Base-by-base conservation (phyloP, 2,329 filamentous ascomycete species). In the Phyllachora maydis region DNA sequence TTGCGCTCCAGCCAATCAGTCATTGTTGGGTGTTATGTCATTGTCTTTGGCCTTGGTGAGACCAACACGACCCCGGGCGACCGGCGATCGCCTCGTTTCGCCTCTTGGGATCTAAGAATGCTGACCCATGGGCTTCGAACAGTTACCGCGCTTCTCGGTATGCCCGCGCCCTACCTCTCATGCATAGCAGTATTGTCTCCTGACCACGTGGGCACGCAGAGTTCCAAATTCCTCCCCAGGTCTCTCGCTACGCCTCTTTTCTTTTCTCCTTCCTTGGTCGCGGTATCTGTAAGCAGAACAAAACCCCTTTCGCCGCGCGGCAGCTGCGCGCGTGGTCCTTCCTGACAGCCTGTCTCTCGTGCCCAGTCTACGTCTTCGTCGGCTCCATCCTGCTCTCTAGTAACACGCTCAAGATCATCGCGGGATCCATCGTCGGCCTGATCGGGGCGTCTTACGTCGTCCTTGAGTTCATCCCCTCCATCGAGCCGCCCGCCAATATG, bases 261-360 rank as follows among this genome's bases (percentile, higher is more conserved):
- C 72, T 95, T 51, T 95, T 95, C 60, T 91, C 79, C 28, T 95
- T 98, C 62, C 55, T 95, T 37, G 88, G 88, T 31, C 82, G 88
- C 44, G 88, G 88, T 51, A 61, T 81, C 46, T 95, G 83, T 92
- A 68, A 54, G 81, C 10, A 18, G 15, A 23, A 16, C 25, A n/a
- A n/a, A n/a, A n/a, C 18, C 8, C 10, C 9, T 22, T 14, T 15
- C 24, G 25, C 17, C 16, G 18, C 12, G 18, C 11, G 10, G 7
- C n/a, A 8, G 12, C 11, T 14, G 7, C 11, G 3, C 11, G 13
- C 5, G 3, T 15, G 3, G 14, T 8, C 14, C 16, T 10, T 16
- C 20, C 18, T 30, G 15, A 30, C 18, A 4, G 6, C 16, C 3
- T 10, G 14, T 3, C 17, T 16, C n/a, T 16, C 9, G 27, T 22